Percentiles rank a stretch among this genome's conserved stretches.
phyloP scores from a whole-genome alignment of 495 filamentous ascomycete species.

The Clohesyomyces aquaticus region DNA sequence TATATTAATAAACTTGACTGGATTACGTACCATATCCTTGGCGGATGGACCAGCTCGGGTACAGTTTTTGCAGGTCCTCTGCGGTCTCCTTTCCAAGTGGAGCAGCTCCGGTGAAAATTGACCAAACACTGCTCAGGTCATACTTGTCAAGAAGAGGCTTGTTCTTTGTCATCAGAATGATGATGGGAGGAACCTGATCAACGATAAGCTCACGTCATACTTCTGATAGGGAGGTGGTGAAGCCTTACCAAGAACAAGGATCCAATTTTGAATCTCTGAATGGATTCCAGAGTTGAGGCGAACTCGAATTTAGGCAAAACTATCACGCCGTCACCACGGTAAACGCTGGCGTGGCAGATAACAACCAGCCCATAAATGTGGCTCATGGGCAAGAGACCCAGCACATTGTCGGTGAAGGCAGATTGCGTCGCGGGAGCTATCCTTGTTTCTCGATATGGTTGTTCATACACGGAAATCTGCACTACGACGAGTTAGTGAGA shows the following conservation, averaged over 20 bases:
- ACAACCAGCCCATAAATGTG: constrained; percentile 89
- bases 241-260: constrained; percentile 66
- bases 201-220: background rate
- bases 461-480: constrained; percentile 32
- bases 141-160: constrained; percentile 65
- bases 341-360: constrained; percentile 68
- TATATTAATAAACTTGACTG: no score
- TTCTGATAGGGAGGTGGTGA: background rate
- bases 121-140: constrained; percentile 69
- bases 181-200: constrained; percentile 79
- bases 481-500: constrained; percentile 18
- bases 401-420: constrained; percentile 59
- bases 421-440: constrained; percentile 23
- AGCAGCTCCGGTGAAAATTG: constrained; percentile 80
- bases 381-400: constrained; percentile 80
- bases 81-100: constrained; percentile 81
- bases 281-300: constrained; percentile 62
- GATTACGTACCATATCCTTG: constrained; percentile 91
- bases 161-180: constrained; percentile 77
- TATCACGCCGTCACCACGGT: constrained; percentile 76
- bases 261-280: constrained; percentile 74
- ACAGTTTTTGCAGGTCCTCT: constrained; percentile 64
- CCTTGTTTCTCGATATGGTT: constrained; percentile 30
- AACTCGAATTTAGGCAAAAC: constrained; percentile 88
- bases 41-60: constrained; percentile 67